These are phyloP conservation scores for Colletotrichum australisinense DNA, from an alignment of 2,329 filamentous ascomycete species.

Conservation along the genomic window DNA sequence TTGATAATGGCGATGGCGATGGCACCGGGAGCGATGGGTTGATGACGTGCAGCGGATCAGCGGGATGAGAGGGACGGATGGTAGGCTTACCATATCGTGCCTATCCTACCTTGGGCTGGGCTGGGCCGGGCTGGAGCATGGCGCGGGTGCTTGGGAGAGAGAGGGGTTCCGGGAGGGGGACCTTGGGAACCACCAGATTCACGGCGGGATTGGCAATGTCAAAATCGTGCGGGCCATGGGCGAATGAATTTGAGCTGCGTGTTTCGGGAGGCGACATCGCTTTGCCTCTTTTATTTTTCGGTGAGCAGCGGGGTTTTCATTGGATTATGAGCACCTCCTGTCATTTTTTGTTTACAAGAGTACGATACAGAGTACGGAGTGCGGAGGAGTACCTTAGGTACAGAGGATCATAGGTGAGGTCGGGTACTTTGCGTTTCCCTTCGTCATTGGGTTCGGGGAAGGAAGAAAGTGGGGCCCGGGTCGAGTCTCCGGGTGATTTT, in stretches of 20 bases:
- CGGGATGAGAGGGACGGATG: not conserved
- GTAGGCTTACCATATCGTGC: no score
- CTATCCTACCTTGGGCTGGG: no score
- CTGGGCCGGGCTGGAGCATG: no score
- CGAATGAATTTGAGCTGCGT: no score
- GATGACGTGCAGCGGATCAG: conserved; percentile 31
- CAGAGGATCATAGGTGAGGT: no score
- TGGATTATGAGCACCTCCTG: not conserved
- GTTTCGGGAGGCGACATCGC: no score
- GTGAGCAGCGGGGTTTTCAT: not conserved
- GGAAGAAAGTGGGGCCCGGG: not conserved
- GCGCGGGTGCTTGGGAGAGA: no score
- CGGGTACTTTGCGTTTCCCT: not conserved
- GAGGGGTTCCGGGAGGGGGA: no score
- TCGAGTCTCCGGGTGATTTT: not conserved
- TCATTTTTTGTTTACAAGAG: not conserved
- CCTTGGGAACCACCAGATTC: no score
- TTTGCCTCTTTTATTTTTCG: not conserved
- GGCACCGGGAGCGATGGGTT: not conserved
- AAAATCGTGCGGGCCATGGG: no score
- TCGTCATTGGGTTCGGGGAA: not conserved
- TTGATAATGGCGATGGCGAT: not conserved
- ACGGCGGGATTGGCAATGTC: no score
- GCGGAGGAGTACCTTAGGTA: no score
- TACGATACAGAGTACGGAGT: not conserved